A percentile compares a stretch with the other conserved stretches of the same genome.
These are phyloP conservation scores for Termitomyces sp. DNA, from an alignment of 768 basidiomycete genomes.

Conservation along the genomic window DNA sequence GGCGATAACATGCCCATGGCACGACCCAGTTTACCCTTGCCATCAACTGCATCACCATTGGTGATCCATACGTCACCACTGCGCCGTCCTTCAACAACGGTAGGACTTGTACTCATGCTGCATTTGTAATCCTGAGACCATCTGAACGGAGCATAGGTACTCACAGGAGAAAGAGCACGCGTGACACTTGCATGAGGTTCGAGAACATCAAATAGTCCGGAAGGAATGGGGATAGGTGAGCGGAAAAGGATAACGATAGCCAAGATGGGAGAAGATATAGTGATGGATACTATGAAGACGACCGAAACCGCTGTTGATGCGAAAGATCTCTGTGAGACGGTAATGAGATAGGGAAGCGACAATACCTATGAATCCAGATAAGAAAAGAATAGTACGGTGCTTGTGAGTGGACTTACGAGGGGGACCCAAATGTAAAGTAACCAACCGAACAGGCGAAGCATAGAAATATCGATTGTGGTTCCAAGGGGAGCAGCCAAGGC, in stretches of 20 bases:
- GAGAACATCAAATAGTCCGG: conserved; percentile 54
- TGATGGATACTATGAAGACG: conserved; percentile 57
- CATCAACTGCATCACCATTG: conserved; percentile 68
- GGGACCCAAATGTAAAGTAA: conserved; percentile 64
- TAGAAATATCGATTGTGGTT: conserved; percentile 48
- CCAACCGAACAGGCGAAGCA: conserved; percentile 55
- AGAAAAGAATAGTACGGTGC: neutral
- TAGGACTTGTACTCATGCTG: conserved; percentile 56
- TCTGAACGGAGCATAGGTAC: conserved; percentile 31
- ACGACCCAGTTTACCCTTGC: conserved; percentile 54
- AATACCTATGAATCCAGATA: conserved; percentile 34
- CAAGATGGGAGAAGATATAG: conserved; percentile 61
- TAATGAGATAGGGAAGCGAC: conserved; percentile 57
- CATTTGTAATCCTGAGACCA: conserved; percentile 58
- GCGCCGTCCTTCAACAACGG: conserved; percentile 64
- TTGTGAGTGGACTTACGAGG: conserved; percentile 39
- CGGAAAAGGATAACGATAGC: conserved; percentile 55
- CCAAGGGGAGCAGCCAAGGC: conserved; percentile 39
- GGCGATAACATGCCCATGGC: conserved; percentile 59
- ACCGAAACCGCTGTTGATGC: conserved; percentile 37
- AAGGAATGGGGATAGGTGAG: conserved; percentile 61
- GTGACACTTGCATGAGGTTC: conserved; percentile 35
- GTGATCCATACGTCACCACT: conserved; percentile 73
- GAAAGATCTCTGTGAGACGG: conserved; percentile 29
- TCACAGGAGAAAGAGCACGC: conserved; percentile 38